Evolutionary conservation across 2,329 filamentous ascomycete species (phyloP).

Genomic region (Colletotrichum euphorbiae): DNA sequence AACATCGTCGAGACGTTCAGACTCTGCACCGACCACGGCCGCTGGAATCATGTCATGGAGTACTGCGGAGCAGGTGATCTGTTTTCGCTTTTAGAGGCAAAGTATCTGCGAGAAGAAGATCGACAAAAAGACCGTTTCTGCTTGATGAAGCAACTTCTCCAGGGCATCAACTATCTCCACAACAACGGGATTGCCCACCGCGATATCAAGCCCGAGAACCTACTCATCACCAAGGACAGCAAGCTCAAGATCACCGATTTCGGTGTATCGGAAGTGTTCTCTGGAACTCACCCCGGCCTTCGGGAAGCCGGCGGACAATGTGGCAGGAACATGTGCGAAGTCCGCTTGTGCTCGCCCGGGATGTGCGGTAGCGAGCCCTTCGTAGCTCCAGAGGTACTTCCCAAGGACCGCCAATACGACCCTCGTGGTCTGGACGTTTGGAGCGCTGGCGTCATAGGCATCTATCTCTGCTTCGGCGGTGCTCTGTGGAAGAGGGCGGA

Average conservation of each 20-base stretch:
- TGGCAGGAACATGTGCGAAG: constrained; percentile 75
- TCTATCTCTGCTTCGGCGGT: constrained; percentile 79
- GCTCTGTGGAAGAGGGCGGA: constrained; percentile 81
- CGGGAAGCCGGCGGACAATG: constrained; percentile 79
- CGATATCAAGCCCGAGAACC: constrained; percentile 90
- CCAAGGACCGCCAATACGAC: constrained; percentile 74
- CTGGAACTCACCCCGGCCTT: constrained; percentile 82
- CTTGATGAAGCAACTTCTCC: constrained; percentile 89
- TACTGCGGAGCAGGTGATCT: constrained; percentile 87
- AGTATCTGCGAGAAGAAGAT: constrained; percentile 73
- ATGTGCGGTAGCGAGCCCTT: constrained; percentile 89
- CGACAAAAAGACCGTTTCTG: constrained; percentile 79
- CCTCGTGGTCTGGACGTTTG: constrained; percentile 86
- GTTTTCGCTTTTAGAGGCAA: constrained; percentile 78
- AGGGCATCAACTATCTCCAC: constrained; percentile 86
- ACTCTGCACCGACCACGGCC: constrained; percentile 78
- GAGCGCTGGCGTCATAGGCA: constrained; percentile 85
- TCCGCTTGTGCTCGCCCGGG: constrained; percentile 80
- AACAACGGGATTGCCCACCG: constrained; percentile 87
- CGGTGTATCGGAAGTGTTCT: constrained; percentile 88
- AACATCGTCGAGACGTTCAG: constrained; percentile 87
- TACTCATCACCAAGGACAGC: constrained; percentile 81
- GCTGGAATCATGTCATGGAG: constrained; percentile 95
- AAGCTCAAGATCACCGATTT: constrained; percentile 94
- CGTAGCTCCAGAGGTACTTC: constrained; percentile 86